phyloP scores from a whole-genome alignment of 306 rosid species.

The Cucurbita pepo region DNA sequence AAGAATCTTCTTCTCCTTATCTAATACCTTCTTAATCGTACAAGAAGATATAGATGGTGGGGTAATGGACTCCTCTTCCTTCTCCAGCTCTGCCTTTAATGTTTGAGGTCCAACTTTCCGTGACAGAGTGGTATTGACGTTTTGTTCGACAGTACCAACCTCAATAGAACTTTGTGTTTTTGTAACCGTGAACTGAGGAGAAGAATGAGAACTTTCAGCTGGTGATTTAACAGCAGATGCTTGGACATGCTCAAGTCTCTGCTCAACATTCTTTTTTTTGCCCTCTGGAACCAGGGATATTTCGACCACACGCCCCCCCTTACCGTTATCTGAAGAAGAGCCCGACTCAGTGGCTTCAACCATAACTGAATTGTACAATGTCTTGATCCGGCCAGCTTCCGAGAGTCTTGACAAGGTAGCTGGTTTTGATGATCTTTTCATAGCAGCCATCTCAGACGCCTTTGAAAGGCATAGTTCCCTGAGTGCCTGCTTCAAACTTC shows the following conservation, averaged over 20 bases:
- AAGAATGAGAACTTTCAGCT: constrained; percentile 23
- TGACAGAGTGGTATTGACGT: constrained; percentile 17
- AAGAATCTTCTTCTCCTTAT: constrained; percentile 22
- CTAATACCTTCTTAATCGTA: constrained; percentile 19
- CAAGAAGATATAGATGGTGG: constrained; percentile 13
- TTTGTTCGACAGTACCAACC: constrained; percentile 12
- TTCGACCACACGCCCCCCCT: constrained; percentile 27
- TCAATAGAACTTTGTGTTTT: constrained; percentile 8
- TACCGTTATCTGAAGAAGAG: constrained; percentile 20
- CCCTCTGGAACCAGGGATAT: constrained; percentile 42
- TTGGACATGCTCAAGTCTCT: constrained; percentile 22
- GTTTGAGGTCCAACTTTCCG: constrained; percentile 30
- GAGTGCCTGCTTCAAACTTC: constrained; percentile 74
- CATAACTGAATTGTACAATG: constrained; percentile 63
- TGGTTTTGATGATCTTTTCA: constrained; percentile 66
- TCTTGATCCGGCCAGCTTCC: constrained; percentile 80
- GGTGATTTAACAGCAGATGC: constrained; percentile 20
- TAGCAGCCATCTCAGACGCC: constrained; percentile 98
- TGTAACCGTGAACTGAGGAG: constrained; percentile 24
- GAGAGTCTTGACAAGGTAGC: constrained; percentile 55
- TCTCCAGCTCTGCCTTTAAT: constrained; percentile 12
- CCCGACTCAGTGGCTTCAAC: constrained; percentile 37
- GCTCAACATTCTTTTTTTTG: constrained; percentile 22
- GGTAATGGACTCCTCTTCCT: constrained; percentile 11
- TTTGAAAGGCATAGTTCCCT: constrained; percentile 82